phyloP scores from a whole-genome alignment of 257 asterid genomes.

The Parsonsia alboflavescens region DNA sequence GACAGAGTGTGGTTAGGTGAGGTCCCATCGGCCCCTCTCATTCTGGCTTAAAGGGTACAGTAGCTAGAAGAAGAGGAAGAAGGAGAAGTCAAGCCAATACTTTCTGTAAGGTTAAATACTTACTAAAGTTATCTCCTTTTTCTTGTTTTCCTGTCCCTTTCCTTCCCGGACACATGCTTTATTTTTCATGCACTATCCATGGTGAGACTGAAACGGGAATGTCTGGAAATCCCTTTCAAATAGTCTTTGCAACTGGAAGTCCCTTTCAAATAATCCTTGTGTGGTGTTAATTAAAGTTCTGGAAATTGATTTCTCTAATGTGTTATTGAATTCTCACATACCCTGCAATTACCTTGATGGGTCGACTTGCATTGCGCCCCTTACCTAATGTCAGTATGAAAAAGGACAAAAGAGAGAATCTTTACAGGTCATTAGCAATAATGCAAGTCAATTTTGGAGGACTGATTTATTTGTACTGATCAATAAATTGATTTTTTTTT shows the following conservation, averaged over 20 bases:
- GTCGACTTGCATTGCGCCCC: background rate
- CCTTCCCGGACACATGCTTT: background rate
- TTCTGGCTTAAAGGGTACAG: background rate
- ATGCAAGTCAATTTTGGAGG: slow-evolving; percentile 6
- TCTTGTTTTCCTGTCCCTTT: background rate
- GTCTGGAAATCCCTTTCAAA: no score
- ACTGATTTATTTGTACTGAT: background rate
- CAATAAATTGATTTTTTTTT: background rate
- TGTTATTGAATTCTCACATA: background rate
- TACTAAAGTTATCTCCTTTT: background rate
- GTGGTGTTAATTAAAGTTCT: background rate
- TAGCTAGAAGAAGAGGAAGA: background rate
- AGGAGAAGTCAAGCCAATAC: background rate
- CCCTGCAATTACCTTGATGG: background rate
- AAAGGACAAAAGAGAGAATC: background rate
- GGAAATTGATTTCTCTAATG: background rate
- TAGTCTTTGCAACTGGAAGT: no score
- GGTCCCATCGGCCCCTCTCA: no score
- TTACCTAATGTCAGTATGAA: background rate
- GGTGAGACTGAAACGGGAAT: background rate
- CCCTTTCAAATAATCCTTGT: background rate
- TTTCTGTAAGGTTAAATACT: background rate
- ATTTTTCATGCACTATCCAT: background rate
- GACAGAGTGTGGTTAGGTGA: no score
- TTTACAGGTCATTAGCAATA: background rate